Conservation (phyloP, 148 eudicot species). For the Rhododendron ferrugineum region DNA sequence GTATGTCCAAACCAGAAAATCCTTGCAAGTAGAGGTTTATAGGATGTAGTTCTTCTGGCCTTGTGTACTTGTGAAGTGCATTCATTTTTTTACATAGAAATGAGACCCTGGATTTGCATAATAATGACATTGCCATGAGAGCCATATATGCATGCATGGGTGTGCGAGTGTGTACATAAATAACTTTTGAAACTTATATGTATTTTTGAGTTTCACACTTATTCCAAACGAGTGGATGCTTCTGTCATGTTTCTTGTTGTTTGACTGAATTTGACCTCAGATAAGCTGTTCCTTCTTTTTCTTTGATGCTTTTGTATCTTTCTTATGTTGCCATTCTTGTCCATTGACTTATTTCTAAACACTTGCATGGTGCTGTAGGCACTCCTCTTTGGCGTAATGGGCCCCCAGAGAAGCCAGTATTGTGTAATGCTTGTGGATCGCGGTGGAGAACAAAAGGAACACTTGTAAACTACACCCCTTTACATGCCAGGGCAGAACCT, state of each 20-base stretch:
- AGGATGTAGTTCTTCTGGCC: not conserved
- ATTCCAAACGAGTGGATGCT: not conserved
- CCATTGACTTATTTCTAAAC: conserved; percentile 16
- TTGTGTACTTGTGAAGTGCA: not conserved
- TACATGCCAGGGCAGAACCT: conserved; percentile 75
- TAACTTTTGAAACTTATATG: not conserved
- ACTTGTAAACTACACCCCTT: conserved; percentile 82
- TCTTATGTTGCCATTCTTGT: not conserved
- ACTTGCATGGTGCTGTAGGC: conserved; percentile 39
- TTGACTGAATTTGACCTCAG: conserved; percentile 3
- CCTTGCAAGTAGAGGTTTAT: not conserved
- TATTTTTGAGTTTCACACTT: not conserved
- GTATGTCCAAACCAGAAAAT: not conserved
- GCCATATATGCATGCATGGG: not conserved
- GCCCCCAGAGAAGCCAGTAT: conserved; percentile 96
- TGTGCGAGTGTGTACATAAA: not conserved
- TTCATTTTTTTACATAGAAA: not conserved
- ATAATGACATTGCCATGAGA: not conserved
- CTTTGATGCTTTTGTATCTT: not conserved
- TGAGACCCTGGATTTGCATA: not conserved
- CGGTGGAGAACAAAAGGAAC: conserved; percentile 99
- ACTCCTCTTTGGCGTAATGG: conserved; percentile 99
- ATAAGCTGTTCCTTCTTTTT: not conserved
- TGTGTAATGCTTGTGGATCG: conserved; percentile 98
- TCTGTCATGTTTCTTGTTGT: not conserved